Base-by-base conservation (phyloP, 768 basidiomycete genomes). In the Lepiota venenata region DNA sequence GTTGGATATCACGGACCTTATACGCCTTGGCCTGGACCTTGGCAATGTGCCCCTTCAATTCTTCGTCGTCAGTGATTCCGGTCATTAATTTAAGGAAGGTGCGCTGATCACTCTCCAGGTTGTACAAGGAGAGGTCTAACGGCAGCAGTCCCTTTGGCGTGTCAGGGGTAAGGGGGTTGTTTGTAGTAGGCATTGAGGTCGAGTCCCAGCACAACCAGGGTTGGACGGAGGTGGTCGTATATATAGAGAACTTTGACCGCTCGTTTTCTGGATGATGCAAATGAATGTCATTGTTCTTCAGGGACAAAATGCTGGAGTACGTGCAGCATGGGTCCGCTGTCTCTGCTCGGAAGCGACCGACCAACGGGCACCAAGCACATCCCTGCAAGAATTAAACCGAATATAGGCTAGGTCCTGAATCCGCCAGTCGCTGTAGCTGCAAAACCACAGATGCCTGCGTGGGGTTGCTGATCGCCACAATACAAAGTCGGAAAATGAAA, bases 31-130 rank as follows among this genome's bases (percentile, higher is more conserved):
- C 61, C 55, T 71, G 70, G 11, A 71, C 62, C 2, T 47, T 50
- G 8, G 68, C 44, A 27, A 73, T 63, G 45, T 74, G 72, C n/a
- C 62, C 48, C 52, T 64, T 72, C 44, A 72, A 48, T 32, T 56
- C 61, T 0, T 61, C 63, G 12, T 66, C 63, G 35, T 67, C 60
- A n/a, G 66, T 52, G 14, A 72, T 69, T 25, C 64, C 63, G 14
- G 65, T 73, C 46, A 63, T 58, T 8, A 32, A 7, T 58, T 69
- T 67, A 50, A 72, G 60, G 39, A 71, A 69, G 1, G 58, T 55
- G 1, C 59, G 44, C 47, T 68, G 63, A 7, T 66, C 66, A 4
- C 52, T 21, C 2, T 57, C 47, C 3, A 67, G 54, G 15, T 52
- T 51, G 43, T 66, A 47, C 18, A 47, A 18, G 3, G 46, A 20